Evolutionary conservation across 2,329 filamentous ascomycete species (phyloP), one percentile per base, ranked within the genome.

Genomic region (Alternaria sp.): DNA sequence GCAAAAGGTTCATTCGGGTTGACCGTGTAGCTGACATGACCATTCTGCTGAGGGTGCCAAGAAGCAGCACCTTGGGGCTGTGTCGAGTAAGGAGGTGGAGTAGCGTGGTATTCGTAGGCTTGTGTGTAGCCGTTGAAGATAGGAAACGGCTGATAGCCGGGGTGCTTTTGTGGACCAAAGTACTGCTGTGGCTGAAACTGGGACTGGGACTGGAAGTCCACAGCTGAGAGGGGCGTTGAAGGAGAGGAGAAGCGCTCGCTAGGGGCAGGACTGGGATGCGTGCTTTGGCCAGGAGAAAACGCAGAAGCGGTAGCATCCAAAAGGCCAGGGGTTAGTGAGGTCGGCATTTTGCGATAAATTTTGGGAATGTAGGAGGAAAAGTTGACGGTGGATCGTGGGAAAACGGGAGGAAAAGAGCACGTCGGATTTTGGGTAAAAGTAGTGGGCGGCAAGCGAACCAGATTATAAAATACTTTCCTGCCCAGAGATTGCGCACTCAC

Each of bases 171-270:
- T 18, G 43, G 49, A 20, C n/a, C 20, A 11, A 5, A 39, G 48
- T 1, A 43, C 8, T 54, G 18, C 36, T 26, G 28, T 18, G 46
- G 14, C 32, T 36, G 46, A 0, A 30, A 18, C 12, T 41, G 38
- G 4, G 9, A 48, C 7, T 48, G 30, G 5, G 30, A 16, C 3
- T 49, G 46, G 11, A 22, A 34, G 20, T 38, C 36, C 3, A 49
- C 9, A 5, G 14, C 46, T n/a, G 32, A 36, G 8, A 24, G 46
- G 2, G 46, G 32, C 32, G 46, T 14, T 11, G 32, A 22, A 38
- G 46, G 46, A 9, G 46, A 49, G n/a, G 46, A 49, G 32, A 49
- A 34, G 46, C 32, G 30, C 32, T 49, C 32, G 46, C 32, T 49
- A 20, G 30, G 14, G 1, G 32, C 30, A 5, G 46, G 46, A 18